phyloP scores from a whole-genome alignment of 805 yeast genomes.

The Candida rishiriensis region DNA sequence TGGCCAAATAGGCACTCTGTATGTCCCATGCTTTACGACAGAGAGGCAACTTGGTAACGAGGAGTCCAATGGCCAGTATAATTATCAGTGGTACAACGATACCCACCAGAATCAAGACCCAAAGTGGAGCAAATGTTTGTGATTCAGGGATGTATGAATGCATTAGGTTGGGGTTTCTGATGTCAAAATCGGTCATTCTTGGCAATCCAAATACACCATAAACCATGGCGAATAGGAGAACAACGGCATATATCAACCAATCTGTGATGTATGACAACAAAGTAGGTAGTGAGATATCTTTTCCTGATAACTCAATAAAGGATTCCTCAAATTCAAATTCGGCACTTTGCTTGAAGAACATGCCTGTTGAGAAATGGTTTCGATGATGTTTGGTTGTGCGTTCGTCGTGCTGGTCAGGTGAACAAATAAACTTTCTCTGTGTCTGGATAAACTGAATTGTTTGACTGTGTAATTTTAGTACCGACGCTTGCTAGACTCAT shows the following conservation, averaged over 20 bases:
- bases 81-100: conserved; percentile 31
- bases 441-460: no score
- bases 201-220: conserved; percentile 35
- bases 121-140: conserved; percentile 30
- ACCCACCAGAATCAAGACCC: conserved; percentile 28
- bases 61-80: conserved; percentile 18
- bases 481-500: no score
- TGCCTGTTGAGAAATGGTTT: background rate
- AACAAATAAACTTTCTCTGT: no score
- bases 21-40: conserved; percentile 38
- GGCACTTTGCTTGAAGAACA: conserved; percentile 16
- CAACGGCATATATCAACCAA: conserved; percentile 25
- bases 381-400: no score
- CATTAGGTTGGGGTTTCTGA: conserved; percentile 30
- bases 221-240: conserved; percentile 22
- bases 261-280: conserved; percentile 28
- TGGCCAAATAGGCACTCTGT: conserved; percentile 31
- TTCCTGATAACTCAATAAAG: conserved; percentile 21
- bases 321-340: conserved; percentile 23
- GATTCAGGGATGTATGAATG: conserved; percentile 32
- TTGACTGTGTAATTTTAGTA: no score
- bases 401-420: no score
- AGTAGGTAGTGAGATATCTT: conserved; percentile 26
- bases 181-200: conserved; percentile 36
- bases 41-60: conserved; percentile 15